Percentiles rank a stretch among this genome's conserved stretches.
These are phyloP conservation scores for Bryoglossum gracile DNA, from an alignment of 495 filamentous ascomycete genomes.

Conservation along the genomic window DNA sequence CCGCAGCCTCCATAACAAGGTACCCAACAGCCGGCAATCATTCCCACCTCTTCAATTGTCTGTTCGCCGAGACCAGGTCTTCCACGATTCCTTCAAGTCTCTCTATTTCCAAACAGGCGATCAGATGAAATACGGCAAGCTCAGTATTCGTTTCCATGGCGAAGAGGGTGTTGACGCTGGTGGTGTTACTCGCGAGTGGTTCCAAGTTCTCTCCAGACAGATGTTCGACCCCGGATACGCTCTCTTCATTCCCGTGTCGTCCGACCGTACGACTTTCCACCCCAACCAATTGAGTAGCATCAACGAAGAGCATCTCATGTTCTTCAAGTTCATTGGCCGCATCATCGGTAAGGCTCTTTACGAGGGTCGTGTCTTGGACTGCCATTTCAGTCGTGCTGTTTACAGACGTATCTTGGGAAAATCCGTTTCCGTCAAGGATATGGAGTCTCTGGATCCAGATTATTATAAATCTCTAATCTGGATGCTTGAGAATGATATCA, in stretches of 20 bases:
- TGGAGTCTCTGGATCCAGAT: conserved; percentile 97
- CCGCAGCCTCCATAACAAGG: conserved; percentile 77
- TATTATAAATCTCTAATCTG: conserved; percentile 99
- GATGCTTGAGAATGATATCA: conserved; percentile 99
- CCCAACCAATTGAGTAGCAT: conserved; percentile 87
- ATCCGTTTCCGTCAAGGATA: conserved; percentile 94
- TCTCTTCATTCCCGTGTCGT: conserved; percentile 90
- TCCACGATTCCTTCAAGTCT: conserved; percentile 95
- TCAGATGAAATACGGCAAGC: conserved; percentile 96
- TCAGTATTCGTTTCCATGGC: conserved; percentile 94
- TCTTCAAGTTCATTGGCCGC: conserved; percentile 99
- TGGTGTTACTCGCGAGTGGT: conserved; percentile 98
- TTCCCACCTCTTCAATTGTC: conserved; percentile 75
- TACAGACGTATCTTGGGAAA: conserved; percentile 96
- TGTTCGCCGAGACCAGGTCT: conserved; percentile 90
- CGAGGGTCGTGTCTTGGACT: conserved; percentile 92
- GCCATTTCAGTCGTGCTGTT: conserved; percentile 96
- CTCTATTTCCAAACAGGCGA: conserved; percentile 91
- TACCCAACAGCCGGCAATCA: conserved; percentile 45
- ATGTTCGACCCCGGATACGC: conserved; percentile 99
- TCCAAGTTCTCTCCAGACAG: conserved; percentile 91
- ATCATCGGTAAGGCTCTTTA: conserved; percentile 99
- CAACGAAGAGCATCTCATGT: conserved; percentile 92
- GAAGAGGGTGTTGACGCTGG: conserved; percentile 98
- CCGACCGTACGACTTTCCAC: conserved; percentile 98